Conservation (phyloP, 2,329 filamentous ascomycete genomes). For the Plenodomus lindquistii region DNA sequence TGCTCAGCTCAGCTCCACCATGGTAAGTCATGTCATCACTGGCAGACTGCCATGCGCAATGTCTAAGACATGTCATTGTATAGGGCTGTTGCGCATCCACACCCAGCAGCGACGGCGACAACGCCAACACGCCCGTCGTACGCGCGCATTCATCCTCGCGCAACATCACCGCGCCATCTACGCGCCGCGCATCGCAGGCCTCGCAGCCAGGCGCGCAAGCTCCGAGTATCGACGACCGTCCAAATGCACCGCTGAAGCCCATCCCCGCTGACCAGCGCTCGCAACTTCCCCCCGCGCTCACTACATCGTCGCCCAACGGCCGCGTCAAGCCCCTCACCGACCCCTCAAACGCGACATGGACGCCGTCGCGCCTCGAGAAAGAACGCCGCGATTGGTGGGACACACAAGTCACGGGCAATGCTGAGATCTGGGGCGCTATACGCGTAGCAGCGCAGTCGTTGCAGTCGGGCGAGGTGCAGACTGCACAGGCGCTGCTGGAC, state of each 20-base stretch:
- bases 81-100: slow-evolving; percentile 31
- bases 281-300: slow-evolving; percentile 32
- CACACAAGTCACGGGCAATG: slow-evolving; percentile 75
- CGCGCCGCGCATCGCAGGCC: slow-evolving; percentile 26
- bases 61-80: slow-evolving; percentile 4
- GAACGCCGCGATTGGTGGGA: slow-evolving; percentile 89
- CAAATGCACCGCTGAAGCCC: slow-evolving; percentile 31
- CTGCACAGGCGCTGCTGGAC: slow-evolving; percentile 77
- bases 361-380: slow-evolving; percentile 65
- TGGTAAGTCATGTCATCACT: background rate
- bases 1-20: background rate
- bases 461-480: slow-evolving; percentile 54
- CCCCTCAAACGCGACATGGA: slow-evolving; percentile 44
- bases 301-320: slow-evolving; percentile 15
- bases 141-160: slow-evolving; percentile 27
- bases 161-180: slow-evolving; percentile 34
- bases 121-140: slow-evolving; percentile 6
- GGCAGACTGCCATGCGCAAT: background rate
- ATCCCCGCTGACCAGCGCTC: slow-evolving; percentile 31
- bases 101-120: slow-evolving; percentile 6
- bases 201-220: slow-evolving; percentile 13
- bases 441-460: slow-evolving; percentile 69
- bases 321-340: slow-evolving; percentile 28
- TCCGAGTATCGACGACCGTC: slow-evolving; percentile 18
- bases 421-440: slow-evolving; percentile 81